Evolutionary conservation across 2,329 filamentous ascomycete genomes (phyloP).

Genomic region (Diaporthe vexans): DNA sequence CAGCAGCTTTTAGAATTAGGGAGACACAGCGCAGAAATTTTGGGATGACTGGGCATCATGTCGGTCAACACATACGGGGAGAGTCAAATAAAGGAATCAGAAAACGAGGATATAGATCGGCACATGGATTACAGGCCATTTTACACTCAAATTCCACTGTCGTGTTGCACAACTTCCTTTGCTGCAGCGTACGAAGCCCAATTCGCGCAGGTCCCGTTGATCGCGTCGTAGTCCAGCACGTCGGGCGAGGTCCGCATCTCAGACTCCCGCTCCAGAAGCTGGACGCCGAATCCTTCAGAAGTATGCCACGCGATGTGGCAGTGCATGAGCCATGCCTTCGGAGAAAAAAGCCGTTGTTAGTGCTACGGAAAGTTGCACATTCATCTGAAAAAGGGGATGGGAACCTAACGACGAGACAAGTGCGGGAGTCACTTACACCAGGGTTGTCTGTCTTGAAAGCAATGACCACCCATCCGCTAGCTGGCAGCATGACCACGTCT

Average conservation of each 20-base stretch:
- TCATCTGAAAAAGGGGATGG: too few relatives aligned
- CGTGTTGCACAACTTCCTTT: constrained; percentile 47
- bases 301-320: constrained; percentile 51
- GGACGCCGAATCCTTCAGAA: constrained; percentile 58
- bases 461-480: constrained; percentile 18
- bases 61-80: too few relatives aligned
- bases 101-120: too few relatives aligned
- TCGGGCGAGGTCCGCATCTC: constrained; percentile 43
- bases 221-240: constrained; percentile 28
- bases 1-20: too few relatives aligned
- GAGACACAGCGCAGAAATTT: too few relatives aligned
- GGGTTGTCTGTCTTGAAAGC: constrained; percentile 25
- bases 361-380: too few relatives aligned
- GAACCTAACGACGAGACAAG: too few relatives aligned
- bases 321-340: too few relatives aligned
- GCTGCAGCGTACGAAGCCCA: constrained; percentile 49
- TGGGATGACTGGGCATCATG: too few relatives aligned
- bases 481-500: constrained; percentile 23
- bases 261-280: constrained; percentile 53
- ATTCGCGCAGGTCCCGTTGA: constrained; percentile 49
- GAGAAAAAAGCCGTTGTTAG: too few relatives aligned
- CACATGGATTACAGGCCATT: not conserved
- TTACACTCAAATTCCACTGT: constrained; percentile 50
- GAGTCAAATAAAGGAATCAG: too few relatives aligned
- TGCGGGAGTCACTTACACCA: constrained; percentile 20